Evolutionary conservation across 345 rosid genomes (phyloP).

Genomic region (Noccaea bulbosa): DNA sequence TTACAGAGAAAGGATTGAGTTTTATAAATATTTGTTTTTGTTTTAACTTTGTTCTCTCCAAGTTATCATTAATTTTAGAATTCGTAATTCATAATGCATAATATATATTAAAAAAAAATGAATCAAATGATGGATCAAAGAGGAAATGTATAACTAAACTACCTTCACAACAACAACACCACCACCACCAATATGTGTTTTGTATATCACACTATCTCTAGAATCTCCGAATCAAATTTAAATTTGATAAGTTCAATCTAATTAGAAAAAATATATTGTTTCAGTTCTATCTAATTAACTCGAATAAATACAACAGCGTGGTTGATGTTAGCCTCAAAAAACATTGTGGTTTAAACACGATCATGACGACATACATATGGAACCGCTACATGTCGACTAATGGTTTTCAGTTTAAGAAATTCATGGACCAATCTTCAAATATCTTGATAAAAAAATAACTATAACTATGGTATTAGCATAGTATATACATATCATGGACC

Average conservation of each 20-base stretch:
- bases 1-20: neutral
- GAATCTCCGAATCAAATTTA: neutral
- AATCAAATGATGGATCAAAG: too few species aligned
- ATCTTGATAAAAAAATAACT: neutral
- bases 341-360: too few species aligned
- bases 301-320: too few species aligned
- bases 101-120: too few species aligned
- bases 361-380: too few species aligned
- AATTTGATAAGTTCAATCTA: neutral
- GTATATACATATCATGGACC: neutral
- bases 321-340: too few species aligned
- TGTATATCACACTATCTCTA: neutral
- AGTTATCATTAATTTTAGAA: too few species aligned
- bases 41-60: too few species aligned
- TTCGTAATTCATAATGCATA: too few species aligned
- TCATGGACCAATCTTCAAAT: neutral
- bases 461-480: neutral
- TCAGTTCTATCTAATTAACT: too few species aligned
- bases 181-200: neutral
- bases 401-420: neutral
- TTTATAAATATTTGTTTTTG: too few species aligned
- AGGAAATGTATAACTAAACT: neutral
- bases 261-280: neutral
- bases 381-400: too few species aligned
- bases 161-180: neutral